Conservation (phyloP, 2,329 filamentous ascomycete genomes). For the Cordyceps tenuipes region DNA sequence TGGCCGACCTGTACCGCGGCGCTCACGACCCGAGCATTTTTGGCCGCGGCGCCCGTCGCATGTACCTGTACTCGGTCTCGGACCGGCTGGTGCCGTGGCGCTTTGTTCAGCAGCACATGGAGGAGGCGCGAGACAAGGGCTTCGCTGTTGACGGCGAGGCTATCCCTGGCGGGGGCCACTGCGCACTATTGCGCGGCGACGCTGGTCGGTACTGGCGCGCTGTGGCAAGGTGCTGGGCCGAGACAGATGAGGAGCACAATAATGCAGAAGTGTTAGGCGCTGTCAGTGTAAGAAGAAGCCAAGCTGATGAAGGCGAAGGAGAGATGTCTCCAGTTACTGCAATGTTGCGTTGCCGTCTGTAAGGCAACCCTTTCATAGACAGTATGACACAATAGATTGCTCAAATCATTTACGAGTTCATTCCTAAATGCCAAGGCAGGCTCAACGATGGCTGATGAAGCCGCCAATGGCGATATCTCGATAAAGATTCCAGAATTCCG, state of each 20-base stretch:
- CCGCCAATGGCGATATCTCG: neutral
- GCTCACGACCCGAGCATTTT: conserved; percentile 2
- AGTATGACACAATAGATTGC: neutral
- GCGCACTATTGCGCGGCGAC: neutral
- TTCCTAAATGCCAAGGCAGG: neutral
- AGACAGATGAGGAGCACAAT: neutral
- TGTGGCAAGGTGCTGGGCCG: conserved; percentile 3
- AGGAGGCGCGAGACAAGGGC: conserved; percentile 1
- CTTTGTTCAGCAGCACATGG: conserved; percentile 8
- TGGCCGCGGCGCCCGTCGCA: neutral
- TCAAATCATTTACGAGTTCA: neutral
- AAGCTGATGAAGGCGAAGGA: neutral
- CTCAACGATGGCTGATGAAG: neutral
- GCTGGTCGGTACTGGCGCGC: conserved; percentile 8
- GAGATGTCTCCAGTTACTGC: neutral
- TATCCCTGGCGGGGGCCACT: conserved; percentile 5
- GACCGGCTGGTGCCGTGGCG: conserved; percentile 5
- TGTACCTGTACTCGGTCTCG: conserved; percentile 10
- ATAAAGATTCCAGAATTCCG: neutral
- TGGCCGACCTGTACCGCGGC: conserved; percentile 1
- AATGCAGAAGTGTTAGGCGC: neutral
- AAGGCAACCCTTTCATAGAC: neutral
- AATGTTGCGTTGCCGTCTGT: conserved; percentile 1
- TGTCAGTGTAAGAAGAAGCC: neutral
- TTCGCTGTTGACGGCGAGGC: neutral